phyloP scores from a whole-genome alignment of 768 basidiomycete genomes.

The Heimioporus sp. region DNA sequence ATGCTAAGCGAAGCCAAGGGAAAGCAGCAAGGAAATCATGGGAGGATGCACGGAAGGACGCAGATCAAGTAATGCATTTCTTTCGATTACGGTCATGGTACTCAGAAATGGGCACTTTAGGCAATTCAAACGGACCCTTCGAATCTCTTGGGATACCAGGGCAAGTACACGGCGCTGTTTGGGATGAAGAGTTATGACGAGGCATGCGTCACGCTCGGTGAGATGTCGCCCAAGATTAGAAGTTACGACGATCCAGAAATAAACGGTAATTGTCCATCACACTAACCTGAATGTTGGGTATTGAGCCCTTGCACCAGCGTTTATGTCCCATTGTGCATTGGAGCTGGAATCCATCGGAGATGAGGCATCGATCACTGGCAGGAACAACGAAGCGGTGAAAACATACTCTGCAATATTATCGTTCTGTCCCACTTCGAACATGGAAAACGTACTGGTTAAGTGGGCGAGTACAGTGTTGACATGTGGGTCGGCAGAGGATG shows the following conservation, averaged over 20 bases:
- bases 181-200: neutral
- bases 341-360: too few species aligned
- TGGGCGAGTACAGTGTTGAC: too few species aligned
- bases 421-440: too few species aligned
- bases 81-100: neutral
- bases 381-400: too few species aligned
- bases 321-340: too few species aligned
- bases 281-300: neutral
- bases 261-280: neutral
- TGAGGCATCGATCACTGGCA: too few species aligned
- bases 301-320: neutral
- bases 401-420: too few species aligned
- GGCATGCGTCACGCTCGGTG: neutral
- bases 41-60: conserved; percentile 4
- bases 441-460: too few species aligned
- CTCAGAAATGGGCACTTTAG: neutral
- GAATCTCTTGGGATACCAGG: neutral
- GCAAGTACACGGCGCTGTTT: conserved; percentile 3
- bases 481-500: too few species aligned
- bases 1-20: conserved; percentile 7
- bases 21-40: neutral
- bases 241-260: neutral
- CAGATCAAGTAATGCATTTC: neutral
- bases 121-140: conserved; percentile 1
- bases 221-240: neutral